A percentile compares a stretch with the other conserved stretches of the same genome.
Conservation (phyloP, 225 moss, liverwort and hornwort species). For the Sphagnum contortum region DNA sequence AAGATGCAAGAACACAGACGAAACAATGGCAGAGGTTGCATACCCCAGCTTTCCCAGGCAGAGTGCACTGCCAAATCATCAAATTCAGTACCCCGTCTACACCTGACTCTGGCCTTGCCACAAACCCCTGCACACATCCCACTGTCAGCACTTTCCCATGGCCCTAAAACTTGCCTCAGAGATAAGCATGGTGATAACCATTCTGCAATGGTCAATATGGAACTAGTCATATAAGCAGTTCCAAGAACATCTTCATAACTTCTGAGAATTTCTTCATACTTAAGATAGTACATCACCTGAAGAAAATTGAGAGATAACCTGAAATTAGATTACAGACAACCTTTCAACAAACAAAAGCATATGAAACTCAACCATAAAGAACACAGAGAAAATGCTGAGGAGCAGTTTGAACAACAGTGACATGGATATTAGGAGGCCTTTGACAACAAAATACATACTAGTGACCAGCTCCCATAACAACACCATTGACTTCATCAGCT, state of each 20-base stretch:
- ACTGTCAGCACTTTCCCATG: neutral
- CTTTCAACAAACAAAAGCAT: no score
- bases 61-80: conserved; percentile 96
- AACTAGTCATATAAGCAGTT: no score
- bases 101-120: conserved; percentile 82
- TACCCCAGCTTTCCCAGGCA: conserved; percentile 89
- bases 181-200: no score
- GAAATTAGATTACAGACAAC: no score
- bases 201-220: neutral
- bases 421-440: no score
- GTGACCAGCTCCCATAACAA: no score
- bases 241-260: no score
- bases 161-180: neutral
- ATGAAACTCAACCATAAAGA: no score
- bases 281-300: neutral
- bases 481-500: no score
- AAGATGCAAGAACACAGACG: neutral
- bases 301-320: neutral
- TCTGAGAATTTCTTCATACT: neutral
- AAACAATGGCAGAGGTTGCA: conserved; percentile 3
- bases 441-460: no score
- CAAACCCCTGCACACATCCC: conserved; percentile 65
- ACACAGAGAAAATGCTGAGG: no score
- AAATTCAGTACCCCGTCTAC: conserved; percentile 80
- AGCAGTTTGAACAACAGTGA: no score